These are phyloP conservation scores for Fusarium citri DNA, from an alignment of 2,329 filamentous ascomycete genomes.

Conservation along the genomic window DNA sequence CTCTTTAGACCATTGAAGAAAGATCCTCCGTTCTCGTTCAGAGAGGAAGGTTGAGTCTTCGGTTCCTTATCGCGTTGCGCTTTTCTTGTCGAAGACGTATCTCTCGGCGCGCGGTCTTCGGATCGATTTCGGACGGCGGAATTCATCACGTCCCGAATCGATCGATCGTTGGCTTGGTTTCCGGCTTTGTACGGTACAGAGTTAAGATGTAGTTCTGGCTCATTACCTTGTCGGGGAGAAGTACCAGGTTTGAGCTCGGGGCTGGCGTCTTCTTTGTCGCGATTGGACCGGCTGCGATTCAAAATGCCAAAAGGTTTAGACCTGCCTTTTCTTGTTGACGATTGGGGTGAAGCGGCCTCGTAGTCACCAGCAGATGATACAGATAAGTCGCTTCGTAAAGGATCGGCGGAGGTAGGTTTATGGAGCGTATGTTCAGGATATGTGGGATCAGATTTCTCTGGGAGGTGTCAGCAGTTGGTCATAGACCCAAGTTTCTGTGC, in stretches of 20 bases:
- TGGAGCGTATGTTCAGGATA: conserved; percentile 51
- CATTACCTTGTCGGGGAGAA: conserved; percentile 40
- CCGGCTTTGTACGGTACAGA: conserved; percentile 66
- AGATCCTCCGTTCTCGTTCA: conserved; percentile 67
- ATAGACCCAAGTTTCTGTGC: conserved; percentile 20
- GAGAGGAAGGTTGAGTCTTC: conserved; percentile 64
- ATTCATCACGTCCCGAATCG: conserved; percentile 75
- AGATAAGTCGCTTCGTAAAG: conserved; percentile 65
- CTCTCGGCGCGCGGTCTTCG: conserved; percentile 70
- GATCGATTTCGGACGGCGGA: conserved; percentile 77
- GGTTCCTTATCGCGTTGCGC: conserved; percentile 61
- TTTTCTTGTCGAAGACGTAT: conserved; percentile 57
- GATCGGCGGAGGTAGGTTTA: conserved; percentile 55
- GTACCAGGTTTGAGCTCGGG: conserved; percentile 51
- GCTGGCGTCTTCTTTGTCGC: conserved; percentile 61
- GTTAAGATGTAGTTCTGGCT: conserved; percentile 47
- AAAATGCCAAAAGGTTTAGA: conserved; percentile 67
- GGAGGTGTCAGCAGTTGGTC: conserved; percentile 40
- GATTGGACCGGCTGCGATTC: conserved; percentile 63
- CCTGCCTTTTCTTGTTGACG: conserved; percentile 61
- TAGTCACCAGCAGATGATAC: conserved; percentile 61
- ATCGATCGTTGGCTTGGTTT: conserved; percentile 72
- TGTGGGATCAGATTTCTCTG: conserved; percentile 43
- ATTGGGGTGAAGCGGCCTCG: conserved; percentile 53
- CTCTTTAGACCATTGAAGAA: conserved; percentile 46